phyloP scores from a whole-genome alignment of 441 rosid genomes.

The Cnidoscolus chayamansa region DNA sequence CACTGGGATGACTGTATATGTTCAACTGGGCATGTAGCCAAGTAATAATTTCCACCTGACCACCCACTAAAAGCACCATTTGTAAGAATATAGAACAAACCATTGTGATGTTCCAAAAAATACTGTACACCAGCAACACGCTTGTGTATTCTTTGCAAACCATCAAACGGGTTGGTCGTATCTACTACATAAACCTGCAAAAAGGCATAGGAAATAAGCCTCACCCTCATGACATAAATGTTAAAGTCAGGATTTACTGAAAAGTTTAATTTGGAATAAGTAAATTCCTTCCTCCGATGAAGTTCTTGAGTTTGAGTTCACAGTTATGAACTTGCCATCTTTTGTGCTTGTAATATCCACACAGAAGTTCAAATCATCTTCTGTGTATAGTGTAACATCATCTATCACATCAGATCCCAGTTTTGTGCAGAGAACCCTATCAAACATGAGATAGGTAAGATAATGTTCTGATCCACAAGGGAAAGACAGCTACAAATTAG shows the following conservation, averaged over 20 bases:
- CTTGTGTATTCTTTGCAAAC: slow-evolving; percentile 51
- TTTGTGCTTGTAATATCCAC: slow-evolving; percentile 88
- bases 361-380: slow-evolving; percentile 70
- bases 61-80: slow-evolving; percentile 54
- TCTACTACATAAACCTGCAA: slow-evolving; percentile 72
- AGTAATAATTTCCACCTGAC: slow-evolving; percentile 52
- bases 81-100: slow-evolving; percentile 69
- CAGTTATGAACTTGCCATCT: slow-evolving; percentile 91
- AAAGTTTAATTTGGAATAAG: slow-evolving; percentile 30
- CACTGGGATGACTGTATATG: slow-evolving; percentile 44
- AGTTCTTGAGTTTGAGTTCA: slow-evolving; percentile 91
- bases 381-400: slow-evolving; percentile 47
- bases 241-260: slow-evolving; percentile 4
- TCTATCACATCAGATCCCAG: slow-evolving; percentile 42
- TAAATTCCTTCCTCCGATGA: slow-evolving; percentile 87
- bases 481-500: slow-evolving; percentile 10
- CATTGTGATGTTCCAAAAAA: slow-evolving; percentile 80
- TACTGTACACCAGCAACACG: slow-evolving; percentile 65
- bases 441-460: slow-evolving; percentile 20
- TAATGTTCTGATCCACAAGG: slow-evolving; percentile 15
- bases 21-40: slow-evolving; percentile 54
- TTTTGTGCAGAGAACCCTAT: slow-evolving; percentile 71
- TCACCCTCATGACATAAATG: slow-evolving; percentile 12
- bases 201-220: slow-evolving; percentile 24
- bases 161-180: slow-evolving; percentile 47